Conservation (phyloP, 768 basidiomycete genomes). For the Lactarius vividus region DNA sequence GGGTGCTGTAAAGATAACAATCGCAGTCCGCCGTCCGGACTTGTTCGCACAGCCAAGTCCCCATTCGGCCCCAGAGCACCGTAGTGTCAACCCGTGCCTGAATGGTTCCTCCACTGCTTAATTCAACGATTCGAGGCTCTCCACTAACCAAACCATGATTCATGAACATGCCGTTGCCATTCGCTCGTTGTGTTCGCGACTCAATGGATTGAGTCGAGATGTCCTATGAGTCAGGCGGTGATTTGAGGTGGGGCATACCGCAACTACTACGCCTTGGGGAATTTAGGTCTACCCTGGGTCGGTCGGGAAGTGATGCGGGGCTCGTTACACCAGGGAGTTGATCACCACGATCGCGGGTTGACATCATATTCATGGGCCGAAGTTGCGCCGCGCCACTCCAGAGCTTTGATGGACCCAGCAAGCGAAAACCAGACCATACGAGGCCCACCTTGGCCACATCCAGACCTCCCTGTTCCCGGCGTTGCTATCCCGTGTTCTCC, state of each 20-base stretch:
- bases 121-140: neutral
- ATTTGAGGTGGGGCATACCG: neutral
- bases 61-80: neutral
- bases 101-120: no score
- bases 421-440: slow-evolving; percentile 4
- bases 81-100: neutral
- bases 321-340: neutral
- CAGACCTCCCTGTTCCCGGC: neutral
- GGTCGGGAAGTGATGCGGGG: neutral
- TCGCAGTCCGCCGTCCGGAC: neutral
- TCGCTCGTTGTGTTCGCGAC: neutral
- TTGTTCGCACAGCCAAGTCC: no score
- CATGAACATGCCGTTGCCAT: neutral
- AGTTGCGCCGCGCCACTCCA: slow-evolving; percentile 1
- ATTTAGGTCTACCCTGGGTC: neutral
- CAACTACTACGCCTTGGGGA: neutral
- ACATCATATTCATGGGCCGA: slow-evolving; percentile 12
- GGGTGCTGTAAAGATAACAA: neutral
- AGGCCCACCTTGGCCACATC: slow-evolving; percentile 6
- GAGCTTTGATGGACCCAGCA: neutral
- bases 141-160: no score
- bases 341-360: neutral
- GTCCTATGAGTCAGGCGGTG: no score
- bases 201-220: no score
- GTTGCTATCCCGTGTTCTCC: neutral